Percentiles rank a stretch among this genome's conserved stretches.
phyloP scores from a whole-genome alignment of 2,329 filamentous ascomycete species.

The Aspergillus vadensis region DNA sequence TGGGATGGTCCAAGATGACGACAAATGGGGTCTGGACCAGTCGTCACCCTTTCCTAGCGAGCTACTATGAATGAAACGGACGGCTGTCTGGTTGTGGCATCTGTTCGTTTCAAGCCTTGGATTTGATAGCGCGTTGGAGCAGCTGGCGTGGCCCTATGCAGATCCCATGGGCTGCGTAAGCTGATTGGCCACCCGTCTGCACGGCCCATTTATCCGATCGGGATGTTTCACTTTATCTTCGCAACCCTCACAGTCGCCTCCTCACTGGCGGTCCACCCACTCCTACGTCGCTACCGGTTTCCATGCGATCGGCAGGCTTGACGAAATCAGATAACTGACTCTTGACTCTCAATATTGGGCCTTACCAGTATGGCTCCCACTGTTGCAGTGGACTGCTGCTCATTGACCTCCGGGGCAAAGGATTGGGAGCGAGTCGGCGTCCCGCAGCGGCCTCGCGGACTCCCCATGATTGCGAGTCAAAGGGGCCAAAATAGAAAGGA shows the following conservation, averaged over 20 bases:
- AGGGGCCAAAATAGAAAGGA: neutral
- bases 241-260: neutral
- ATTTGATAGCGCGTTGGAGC: neutral
- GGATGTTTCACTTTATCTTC: slow-evolving; percentile 10
- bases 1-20: neutral
- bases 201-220: neutral
- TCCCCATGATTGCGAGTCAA: neutral
- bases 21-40: neutral
- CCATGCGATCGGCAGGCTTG: neutral
- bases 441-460: neutral
- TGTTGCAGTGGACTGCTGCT: neutral
- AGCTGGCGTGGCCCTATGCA: slow-evolving; percentile 8
- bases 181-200: neutral
- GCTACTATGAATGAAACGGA: slow-evolving; percentile 1
- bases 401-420: neutral
- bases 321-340: neutral
- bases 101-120: neutral
- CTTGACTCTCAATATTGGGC: neutral
- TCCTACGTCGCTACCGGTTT: neutral
- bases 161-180: neutral
- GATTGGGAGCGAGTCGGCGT: neutral
- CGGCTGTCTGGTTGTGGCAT: neutral
- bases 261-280: neutral
- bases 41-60: neutral
- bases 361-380: neutral